A percentile compares a stretch with the other conserved stretches of the same genome.
phyloP scores from a whole-genome alignment of 2,329 filamentous ascomycete species.

The Sporothrix dimorphospora region DNA sequence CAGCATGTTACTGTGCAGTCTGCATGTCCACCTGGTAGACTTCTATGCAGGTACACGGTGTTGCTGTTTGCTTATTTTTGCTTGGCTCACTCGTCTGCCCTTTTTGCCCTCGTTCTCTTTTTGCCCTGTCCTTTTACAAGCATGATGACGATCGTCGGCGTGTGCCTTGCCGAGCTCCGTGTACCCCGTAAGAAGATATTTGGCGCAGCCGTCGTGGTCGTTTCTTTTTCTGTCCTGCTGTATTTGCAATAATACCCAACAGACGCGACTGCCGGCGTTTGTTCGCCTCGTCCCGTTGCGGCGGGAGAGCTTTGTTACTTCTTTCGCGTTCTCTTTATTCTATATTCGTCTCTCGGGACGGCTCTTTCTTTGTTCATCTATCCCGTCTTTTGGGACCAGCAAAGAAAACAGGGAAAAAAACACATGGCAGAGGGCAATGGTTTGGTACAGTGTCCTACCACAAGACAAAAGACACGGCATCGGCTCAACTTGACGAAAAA shows the following conservation, averaged over 20 bases:
- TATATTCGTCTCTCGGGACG: conserved; percentile 9
- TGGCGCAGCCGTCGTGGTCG: neutral
- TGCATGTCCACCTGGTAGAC: neutral
- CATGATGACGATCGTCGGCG: neutral
- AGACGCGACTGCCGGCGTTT: conserved; percentile 2
- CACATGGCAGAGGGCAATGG: neutral
- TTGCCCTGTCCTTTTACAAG: neutral
- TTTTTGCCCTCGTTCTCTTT: neutral
- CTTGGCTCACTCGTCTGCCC: neutral
- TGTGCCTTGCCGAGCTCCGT: neutral
- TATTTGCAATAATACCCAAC: neutral
- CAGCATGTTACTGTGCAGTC: neutral
- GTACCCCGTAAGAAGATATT: no score
- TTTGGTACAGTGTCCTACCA: neutral
- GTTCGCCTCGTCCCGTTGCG: conserved; percentile 14
- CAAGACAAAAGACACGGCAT: neutral
- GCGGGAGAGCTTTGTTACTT: neutral
- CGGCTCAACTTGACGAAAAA: neutral
- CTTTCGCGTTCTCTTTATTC: neutral
- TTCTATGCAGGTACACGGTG: conserved; percentile 19
- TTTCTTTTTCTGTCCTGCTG: neutral
- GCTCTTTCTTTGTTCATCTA: neutral
- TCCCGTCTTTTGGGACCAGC: neutral
- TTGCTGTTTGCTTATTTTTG: neutral
- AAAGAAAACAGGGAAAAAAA: neutral